phyloP scores from a whole-genome alignment of 495 filamentous ascomycete genomes.

The Amniculicola lignicola region DNA sequence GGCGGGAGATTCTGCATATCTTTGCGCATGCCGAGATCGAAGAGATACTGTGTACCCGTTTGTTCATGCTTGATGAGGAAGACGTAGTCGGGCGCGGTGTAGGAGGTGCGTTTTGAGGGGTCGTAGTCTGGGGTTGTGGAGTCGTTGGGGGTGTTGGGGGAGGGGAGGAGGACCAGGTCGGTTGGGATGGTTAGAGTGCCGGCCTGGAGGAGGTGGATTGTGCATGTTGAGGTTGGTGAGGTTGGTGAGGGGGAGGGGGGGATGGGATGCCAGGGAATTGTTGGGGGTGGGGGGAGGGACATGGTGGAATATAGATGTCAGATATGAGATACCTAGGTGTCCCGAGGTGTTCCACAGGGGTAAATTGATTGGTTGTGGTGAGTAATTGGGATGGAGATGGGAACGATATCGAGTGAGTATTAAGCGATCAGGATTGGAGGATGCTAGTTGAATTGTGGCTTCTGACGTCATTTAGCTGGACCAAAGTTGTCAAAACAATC shows the following conservation, averaged over 20 bases:
- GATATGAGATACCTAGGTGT: too few relatives aligned
- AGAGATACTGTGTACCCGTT: conserved; percentile 11
- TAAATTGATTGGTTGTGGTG: too few relatives aligned
- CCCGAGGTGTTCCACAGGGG: too few relatives aligned
- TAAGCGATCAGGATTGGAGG: too few relatives aligned
- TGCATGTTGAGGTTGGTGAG: conserved; percentile 12
- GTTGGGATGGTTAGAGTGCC: conserved; percentile 13
- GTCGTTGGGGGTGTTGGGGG: conserved; percentile 3
- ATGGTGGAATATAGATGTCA: too few relatives aligned
- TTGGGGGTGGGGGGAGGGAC: too few relatives aligned
- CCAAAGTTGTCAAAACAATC: too few relatives aligned
- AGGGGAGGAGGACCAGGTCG: conserved; percentile 15
- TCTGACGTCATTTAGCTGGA: too few relatives aligned
- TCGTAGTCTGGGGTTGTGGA: neutral
- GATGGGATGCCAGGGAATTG: conserved; percentile 12
- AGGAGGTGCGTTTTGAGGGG: neutral
- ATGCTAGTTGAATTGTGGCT: too few relatives aligned
- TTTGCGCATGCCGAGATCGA: conserved; percentile 28
- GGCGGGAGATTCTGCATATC: conserved; percentile 22
- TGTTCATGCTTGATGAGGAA: conserved; percentile 19
- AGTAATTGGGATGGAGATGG: too few relatives aligned
- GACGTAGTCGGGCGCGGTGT: conserved; percentile 21
- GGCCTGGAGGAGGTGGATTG: conserved; percentile 23
- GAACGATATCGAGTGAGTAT: too few relatives aligned
- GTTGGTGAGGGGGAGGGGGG: conserved; percentile 16